Evolutionary conservation across 129 eudicot genomes (phyloP), one percentile per base, ranked within the genome.

Genomic region (Gnaphalium uliginosum): DNA sequence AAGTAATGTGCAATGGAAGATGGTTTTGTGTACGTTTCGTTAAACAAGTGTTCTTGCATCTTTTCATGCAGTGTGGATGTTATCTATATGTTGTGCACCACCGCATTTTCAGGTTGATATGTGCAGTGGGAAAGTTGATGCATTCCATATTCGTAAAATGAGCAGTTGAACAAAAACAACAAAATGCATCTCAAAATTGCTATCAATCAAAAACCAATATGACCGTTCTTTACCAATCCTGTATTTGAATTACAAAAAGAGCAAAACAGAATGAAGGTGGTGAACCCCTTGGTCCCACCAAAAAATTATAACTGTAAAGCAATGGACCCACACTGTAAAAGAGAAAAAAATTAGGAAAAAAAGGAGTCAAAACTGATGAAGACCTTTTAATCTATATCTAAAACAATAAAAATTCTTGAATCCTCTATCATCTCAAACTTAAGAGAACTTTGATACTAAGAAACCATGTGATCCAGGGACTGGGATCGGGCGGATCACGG

Each of bases 371-470:
- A 82, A 86, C 76, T 75, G 77, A 57, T 37, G 78, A 68, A 53
- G 57, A 72, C 61, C 75, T 17, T 41, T 53, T 17, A 32, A 41
- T 78, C 56, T 58, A 61, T 69, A 46, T 59, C 63, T 32, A 79
- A 77, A 53, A 39, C 46, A 35, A 81, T 19, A 23, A 58, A n/a
- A 22, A 46, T 18, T 25, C 27, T 19, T 23, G 56, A 23, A 71
- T 2, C 9, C 32, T 33, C 56, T 33, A 66, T 25, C 21, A 51
- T 76, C 24, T 66, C 50, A 19, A 41, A 68, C 85, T 72, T 61
- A 89, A 14, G 85, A 87, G 74, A 78, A 86, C 74, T 92, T 89
- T 75, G 90, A 78, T 76, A 83, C 83, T 11, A 82, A 66, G 59
- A 83, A 85, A 56, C 84, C 86, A 68, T 86, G 85, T 15, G 89